Conservation (phyloP, 257 asterid genomes). For the Haberlea rhodopensis region DNA sequence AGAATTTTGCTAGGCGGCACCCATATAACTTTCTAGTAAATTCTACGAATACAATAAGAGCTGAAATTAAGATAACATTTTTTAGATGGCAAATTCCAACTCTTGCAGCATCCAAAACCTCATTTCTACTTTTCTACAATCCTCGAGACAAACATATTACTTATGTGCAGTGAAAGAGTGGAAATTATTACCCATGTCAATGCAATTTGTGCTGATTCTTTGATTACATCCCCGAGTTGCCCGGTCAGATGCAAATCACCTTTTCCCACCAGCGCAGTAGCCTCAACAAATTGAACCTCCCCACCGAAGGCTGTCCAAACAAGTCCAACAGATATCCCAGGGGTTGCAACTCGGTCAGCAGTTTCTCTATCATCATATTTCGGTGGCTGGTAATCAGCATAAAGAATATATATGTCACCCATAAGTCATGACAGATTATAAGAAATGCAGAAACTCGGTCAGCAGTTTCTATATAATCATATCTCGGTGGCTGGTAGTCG, state of each 20-base stretch:
- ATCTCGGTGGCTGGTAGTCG: no score
- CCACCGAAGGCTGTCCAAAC: constrained; percentile 97
- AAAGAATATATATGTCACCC: constrained; percentile 23
- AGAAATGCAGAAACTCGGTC: constrained; percentile 23
- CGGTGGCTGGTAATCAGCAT: constrained; percentile 64
- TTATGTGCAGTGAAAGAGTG: constrained; percentile 11
- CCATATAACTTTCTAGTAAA: constrained; percentile 5
- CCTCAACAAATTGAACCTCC: constrained; percentile 97
- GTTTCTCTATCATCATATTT: constrained; percentile 87
- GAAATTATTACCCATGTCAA: constrained; percentile 81
- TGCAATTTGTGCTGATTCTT: constrained; percentile 99
- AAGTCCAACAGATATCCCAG: constrained; percentile 95
- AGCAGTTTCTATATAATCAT: no score
- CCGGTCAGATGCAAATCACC: constrained; percentile 98
- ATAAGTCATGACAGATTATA: constrained; percentile 1
- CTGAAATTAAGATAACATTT: constrained; percentile 8
- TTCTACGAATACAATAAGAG: constrained; percentile 11
- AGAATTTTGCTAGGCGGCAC: constrained; percentile 16
- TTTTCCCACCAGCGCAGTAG: constrained; percentile 87
- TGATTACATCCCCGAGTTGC: constrained; percentile 96
- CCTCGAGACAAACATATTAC: constrained; percentile 4
- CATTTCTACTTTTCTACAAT: constrained; percentile 15
- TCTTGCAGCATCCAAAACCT: constrained; percentile 17
- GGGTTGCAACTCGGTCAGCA: constrained; percentile 81
- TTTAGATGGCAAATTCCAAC: constrained; percentile 15